Evolutionary conservation across 176 grass and related monocot genomes (phyloP).

Genomic region (Zea mays): Zm-B73-REFERENCE-NAM-5.0 NC_050100.1:210360001-210360500

Average conservation of each 20-base stretch:
- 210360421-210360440: constrained; percentile 15
- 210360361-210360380: constrained; percentile 33
- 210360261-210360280: constrained; percentile 31
- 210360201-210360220: neutral
- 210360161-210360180: neutral
- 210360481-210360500: neutral
- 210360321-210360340: constrained; percentile 32
- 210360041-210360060: too few species aligned
- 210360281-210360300: constrained; percentile 52
- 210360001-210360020: neutral
- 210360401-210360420: constrained; percentile 48
- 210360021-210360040: constrained; percentile 18
- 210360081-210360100: too few species aligned
- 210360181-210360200: too few species aligned
- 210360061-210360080: too few species aligned
- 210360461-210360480: constrained; percentile 17
- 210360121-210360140: neutral
- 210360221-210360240: neutral
- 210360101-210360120: too few species aligned
- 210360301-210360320: constrained; percentile 31
- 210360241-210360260: constrained; percentile 47
- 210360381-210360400: constrained; percentile 64
- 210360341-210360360: constrained; percentile 45
- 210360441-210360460: neutral
- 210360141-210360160: constrained; percentile 31